These are phyloP conservation scores for Salix caprea DNA, from an alignment of 345 rosid species.

Conservation along the genomic window DNA sequence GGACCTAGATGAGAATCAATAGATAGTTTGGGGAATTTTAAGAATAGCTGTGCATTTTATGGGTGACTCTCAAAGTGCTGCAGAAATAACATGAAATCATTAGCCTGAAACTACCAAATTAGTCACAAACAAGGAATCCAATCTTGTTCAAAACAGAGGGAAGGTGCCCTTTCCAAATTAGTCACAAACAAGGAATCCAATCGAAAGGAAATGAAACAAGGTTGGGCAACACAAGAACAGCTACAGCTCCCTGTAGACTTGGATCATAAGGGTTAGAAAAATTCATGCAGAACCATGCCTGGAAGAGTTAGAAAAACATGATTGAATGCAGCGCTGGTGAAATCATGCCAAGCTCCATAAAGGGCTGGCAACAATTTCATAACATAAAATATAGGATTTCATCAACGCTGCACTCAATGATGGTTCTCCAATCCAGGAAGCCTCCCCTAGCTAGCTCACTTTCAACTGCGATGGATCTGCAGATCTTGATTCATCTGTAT, in stretches of 20 bases:
- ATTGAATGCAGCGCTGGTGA: constrained; percentile 40
- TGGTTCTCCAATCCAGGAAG: constrained; percentile 23
- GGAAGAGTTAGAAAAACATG: constrained; percentile 27
- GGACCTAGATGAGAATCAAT: too few relatives aligned
- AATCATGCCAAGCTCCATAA: background rate
- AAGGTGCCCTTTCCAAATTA: background rate
- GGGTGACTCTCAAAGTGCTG: too few relatives aligned
- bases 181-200: background rate
- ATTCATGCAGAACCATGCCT: background rate
- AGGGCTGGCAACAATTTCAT: background rate
- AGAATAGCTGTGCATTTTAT: too few relatives aligned
- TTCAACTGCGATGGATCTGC: too few relatives aligned
- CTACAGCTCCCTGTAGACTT: too few relatives aligned
- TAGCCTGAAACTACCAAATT: background rate
- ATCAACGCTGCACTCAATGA: constrained; percentile 38
- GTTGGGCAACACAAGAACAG: too few relatives aligned
- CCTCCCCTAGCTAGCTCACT: background rate
- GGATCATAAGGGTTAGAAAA: too few relatives aligned
- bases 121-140: background rate
- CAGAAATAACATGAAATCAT: too few relatives aligned
- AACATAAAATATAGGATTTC: background rate
- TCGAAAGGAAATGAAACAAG: too few relatives aligned
- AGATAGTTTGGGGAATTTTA: too few relatives aligned
- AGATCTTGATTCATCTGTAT: too few relatives aligned
- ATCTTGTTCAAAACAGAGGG: background rate